phyloP scores from a whole-genome alignment of 2,329 filamentous ascomycete genomes.

The Colletotrichum lentis region DNA sequence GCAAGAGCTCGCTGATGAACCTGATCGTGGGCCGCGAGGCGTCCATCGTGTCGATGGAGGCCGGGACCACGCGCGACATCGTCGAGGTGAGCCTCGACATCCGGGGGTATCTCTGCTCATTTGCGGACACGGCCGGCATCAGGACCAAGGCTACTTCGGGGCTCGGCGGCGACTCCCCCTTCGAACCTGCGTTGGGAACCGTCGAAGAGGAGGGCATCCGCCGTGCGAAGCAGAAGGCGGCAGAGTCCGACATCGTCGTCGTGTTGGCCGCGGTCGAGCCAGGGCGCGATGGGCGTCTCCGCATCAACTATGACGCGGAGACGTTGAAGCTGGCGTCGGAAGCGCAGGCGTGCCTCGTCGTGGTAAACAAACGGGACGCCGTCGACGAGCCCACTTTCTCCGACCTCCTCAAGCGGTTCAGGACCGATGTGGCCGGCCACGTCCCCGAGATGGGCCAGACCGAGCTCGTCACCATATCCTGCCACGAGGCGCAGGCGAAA shows the following conservation, averaged over 20 bases:
- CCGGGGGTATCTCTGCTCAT: slow-evolving; percentile 87
- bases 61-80: slow-evolving; percentile 92
- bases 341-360: slow-evolving; percentile 60
- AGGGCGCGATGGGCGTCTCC: slow-evolving; percentile 45
- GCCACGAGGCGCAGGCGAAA: slow-evolving; percentile 63
- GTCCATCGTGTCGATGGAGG: slow-evolving; percentile 92
- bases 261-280: slow-evolving; percentile 79
- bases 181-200: slow-evolving; percentile 64
- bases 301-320: slow-evolving; percentile 63
- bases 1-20: slow-evolving; percentile 95
- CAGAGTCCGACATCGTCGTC: slow-evolving; percentile 85
- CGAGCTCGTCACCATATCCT: slow-evolving; percentile 73
- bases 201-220: slow-evolving; percentile 92
- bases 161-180: slow-evolving; percentile 36
- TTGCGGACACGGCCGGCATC: slow-evolving; percentile 94
- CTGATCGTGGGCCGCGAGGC: slow-evolving; percentile 88
- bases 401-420: slow-evolving; percentile 53
- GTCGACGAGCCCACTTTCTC: slow-evolving; percentile 49
- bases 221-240: slow-evolving; percentile 80
- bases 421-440: slow-evolving; percentile 47
- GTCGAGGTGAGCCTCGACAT: slow-evolving; percentile 92
- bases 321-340: slow-evolving; percentile 62
- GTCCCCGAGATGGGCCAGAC: slow-evolving; percentile 52
- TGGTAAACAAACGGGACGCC: slow-evolving; percentile 70
- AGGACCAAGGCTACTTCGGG: slow-evolving; percentile 55